Conservation (phyloP, 2,329 filamentous ascomycete genomes). For the Penicillium olsonii region DNA sequence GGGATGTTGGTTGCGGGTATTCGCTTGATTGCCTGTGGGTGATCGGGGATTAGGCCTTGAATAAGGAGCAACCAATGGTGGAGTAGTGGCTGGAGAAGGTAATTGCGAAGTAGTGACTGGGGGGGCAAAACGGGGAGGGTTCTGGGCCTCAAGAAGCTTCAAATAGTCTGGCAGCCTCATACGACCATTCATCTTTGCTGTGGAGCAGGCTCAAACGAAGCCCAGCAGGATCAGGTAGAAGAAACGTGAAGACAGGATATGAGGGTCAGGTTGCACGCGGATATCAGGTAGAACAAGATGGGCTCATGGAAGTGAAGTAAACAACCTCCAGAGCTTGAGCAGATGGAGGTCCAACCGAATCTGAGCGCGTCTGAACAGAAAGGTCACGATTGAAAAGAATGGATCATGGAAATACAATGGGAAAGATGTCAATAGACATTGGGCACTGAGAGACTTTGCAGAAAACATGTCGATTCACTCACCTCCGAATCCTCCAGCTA, state of each 20-base stretch:
- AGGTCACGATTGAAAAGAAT: too few species aligned
- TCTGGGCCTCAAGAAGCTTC: neutral
- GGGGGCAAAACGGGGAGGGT: neutral
- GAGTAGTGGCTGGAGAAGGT: neutral
- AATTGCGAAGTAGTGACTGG: neutral
- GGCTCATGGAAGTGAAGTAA: neutral
- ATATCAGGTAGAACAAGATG: neutral
- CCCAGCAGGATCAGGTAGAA: neutral
- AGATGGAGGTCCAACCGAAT: neutral
- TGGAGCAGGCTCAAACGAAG: neutral
- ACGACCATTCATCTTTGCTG: neutral
- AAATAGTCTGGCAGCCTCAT: neutral
- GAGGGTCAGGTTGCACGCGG: neutral
- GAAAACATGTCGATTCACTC: constrained; percentile 21
- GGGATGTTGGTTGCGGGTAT: constrained; percentile 19
- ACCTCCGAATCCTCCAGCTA: constrained; percentile 48
- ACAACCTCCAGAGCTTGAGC: neutral
- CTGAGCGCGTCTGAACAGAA: too few species aligned
- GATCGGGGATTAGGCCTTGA: neutral
- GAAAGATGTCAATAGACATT: neutral
- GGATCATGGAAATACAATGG: neutral
- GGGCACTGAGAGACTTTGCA: neutral
- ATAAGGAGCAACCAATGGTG: neutral
- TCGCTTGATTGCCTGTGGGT: constrained; percentile 19
- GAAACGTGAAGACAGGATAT: neutral